Base-by-base conservation (phyloP, 2,329 filamentous ascomycete species). In the Penicillium sp. region DNA sequence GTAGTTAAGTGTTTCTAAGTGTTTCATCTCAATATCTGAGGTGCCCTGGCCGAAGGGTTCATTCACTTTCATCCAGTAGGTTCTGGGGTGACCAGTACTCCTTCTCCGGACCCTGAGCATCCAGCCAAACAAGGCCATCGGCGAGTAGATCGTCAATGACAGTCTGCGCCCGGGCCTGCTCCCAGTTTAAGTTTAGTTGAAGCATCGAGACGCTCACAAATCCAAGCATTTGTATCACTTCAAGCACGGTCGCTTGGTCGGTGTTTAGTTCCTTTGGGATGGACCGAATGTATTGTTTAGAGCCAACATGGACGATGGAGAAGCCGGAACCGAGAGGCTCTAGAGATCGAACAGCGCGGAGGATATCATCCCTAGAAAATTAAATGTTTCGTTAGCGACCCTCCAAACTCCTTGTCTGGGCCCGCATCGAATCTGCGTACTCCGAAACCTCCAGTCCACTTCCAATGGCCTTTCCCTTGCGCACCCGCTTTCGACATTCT, bases 211-310 rank as follows among this genome's bases (percentile, higher is more conserved):
- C 87, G 61, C 90, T 96, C 56, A 98, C 91, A 73, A 92, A 97
- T 1, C 95, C 94, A 10, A 97, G 82, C 10, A 97, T 83, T 77
- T 97, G 92, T 8, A 92, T 92, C 0, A 91, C 93, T 81, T 98
- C 95, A 7, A 99, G 85, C 13, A 97, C 94, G 2, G 90, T 91
- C 54, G 91, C 91, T 81, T 99, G 95, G 76, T 99, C 95, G 15
- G 88, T 93, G 76, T 96, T 97, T 65, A 99, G 85, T 79, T 99
- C 95, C 76, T 96, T 95, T 1, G 95, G 95, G 44, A 99, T 89
- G 3, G 92, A 96, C 30, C 95, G 88, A 58, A 99, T 94, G 79
- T 97, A 95, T 64, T 91, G 87, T 73, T 91, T 91, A 67, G 88
- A 88, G 8, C 95, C 95, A 63, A 99, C 91, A 58, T 85, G 88